Percentiles rank a stretch among this genome's conserved stretches.
Conservation (phyloP, 23 red algal genomes). For the Gracilaria vermiculophylla region DNA sequence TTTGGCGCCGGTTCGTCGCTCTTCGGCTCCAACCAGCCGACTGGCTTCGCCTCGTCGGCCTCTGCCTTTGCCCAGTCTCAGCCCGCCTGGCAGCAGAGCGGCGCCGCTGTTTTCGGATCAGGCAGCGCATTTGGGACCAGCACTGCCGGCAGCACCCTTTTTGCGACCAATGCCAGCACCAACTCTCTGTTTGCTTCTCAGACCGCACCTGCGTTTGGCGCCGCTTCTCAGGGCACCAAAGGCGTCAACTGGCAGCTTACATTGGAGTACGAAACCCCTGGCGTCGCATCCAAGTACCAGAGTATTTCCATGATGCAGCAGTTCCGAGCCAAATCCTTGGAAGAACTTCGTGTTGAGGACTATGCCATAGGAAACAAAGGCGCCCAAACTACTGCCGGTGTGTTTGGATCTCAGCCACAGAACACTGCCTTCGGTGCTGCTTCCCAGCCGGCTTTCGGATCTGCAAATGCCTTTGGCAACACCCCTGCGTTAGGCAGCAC, state of each 20-base stretch:
- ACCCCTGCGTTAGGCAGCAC: slow-evolving; percentile 36
- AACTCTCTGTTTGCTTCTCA: slow-evolving; percentile 18
- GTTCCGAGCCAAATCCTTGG: slow-evolving; percentile 48
- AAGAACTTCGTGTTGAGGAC: slow-evolving; percentile 74
- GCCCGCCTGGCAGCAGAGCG: slow-evolving; percentile 17
- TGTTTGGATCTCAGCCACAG: slow-evolving; percentile 30
- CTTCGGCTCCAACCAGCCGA: slow-evolving; percentile 15
- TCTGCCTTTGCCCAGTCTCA: slow-evolving; percentile 60
- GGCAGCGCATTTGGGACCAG: neutral
- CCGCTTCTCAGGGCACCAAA: slow-evolving; percentile 27
- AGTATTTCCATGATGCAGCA: slow-evolving; percentile 69
- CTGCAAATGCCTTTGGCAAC: slow-evolving; percentile 22
- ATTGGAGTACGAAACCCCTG: slow-evolving; percentile 34
- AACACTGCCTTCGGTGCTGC: slow-evolving; percentile 26
- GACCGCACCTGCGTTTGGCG: too few relatives aligned
- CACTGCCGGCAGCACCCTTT: slow-evolving; percentile 11
- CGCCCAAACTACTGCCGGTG: neutral
- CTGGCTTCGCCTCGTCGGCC: neutral
- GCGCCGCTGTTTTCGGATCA: neutral
- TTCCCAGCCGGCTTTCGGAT: slow-evolving; percentile 37
- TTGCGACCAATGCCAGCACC: neutral
- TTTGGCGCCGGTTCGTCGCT: slow-evolving; percentile 30
- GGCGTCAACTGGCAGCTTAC: slow-evolving; percentile 47
- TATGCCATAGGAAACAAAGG: slow-evolving; percentile 69
- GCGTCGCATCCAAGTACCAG: slow-evolving; percentile 49